These are phyloP conservation scores for Penicillium arizonense DNA, from an alignment of 495 filamentous ascomycete genomes.

Conservation along the genomic window DNA sequence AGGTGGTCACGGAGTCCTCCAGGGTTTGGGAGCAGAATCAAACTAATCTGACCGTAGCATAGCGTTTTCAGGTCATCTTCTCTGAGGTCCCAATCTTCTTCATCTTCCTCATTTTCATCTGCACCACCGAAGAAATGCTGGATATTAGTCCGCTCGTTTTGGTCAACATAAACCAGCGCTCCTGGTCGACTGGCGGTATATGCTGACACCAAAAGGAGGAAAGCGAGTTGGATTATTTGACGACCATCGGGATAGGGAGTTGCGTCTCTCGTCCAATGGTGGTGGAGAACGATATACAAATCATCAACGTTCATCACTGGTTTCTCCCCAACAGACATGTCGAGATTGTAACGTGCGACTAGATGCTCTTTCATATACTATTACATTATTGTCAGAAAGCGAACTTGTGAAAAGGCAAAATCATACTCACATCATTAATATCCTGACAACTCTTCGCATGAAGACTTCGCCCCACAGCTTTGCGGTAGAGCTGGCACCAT, in stretches of 20 bases:
- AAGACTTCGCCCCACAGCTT: slow-evolving; percentile 6
- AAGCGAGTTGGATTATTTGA: slow-evolving; percentile 12
- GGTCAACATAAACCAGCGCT: slow-evolving; percentile 8
- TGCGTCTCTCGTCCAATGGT: slow-evolving; percentile 11
- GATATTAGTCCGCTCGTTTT: slow-evolving; percentile 5
- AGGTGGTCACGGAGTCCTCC: slow-evolving; percentile 8
- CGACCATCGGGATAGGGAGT: slow-evolving; percentile 10
- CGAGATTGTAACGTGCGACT: slow-evolving; percentile 9
- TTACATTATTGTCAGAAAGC: neutral
- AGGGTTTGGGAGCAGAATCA: slow-evolving; percentile 15
- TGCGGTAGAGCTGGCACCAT: slow-evolving; percentile 14
- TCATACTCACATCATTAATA: slow-evolving; percentile 7
- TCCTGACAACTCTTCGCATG: slow-evolving; percentile 3
- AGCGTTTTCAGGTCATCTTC: slow-evolving; percentile 13
- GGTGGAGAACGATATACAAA: slow-evolving; percentile 12
- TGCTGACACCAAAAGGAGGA: slow-evolving; percentile 11
- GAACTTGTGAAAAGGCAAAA: neutral
- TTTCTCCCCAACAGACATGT: slow-evolving; percentile 11
- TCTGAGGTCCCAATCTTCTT: slow-evolving; percentile 6
- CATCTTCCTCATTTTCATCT: neutral
- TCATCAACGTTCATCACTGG: slow-evolving; percentile 16
- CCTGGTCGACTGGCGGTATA: slow-evolving; percentile 11
- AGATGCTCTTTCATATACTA: slow-evolving; percentile 15
- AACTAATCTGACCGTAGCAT: slow-evolving; percentile 14
- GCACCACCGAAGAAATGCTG: slow-evolving; percentile 1